A percentile compares a stretch with the other conserved stretches of the same genome.
Evolutionary conservation across 192 early-diverging fungal species (phyloP).

Genomic region (Chytriomyces hyalinus): DNA sequence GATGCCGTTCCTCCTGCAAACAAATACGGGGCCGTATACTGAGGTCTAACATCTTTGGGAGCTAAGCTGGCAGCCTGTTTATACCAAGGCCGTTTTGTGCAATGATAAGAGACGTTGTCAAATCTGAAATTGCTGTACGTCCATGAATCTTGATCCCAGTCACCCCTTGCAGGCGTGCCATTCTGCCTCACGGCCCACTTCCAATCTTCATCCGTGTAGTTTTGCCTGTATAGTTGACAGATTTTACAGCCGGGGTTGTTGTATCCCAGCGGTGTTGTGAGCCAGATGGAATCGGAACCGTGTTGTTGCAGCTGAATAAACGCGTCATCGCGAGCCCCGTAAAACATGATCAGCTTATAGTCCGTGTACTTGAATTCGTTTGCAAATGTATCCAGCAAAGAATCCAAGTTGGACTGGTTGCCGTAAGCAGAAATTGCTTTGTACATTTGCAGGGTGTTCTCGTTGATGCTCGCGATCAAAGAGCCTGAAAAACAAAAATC

Average conservation of each 20-base stretch:
- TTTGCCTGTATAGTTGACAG: background rate
- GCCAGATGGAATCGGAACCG: background rate
- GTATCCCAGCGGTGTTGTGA: background rate
- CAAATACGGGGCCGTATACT: slow-evolving; percentile 2
- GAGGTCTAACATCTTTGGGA: background rate
- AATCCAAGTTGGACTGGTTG: background rate
- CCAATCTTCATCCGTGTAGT: background rate
- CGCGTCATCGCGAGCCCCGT: background rate
- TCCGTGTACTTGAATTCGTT: background rate
- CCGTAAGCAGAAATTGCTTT: background rate
- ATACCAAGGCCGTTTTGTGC: background rate
- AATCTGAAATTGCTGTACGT: background rate
- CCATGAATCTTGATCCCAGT: slow-evolving; percentile 4
- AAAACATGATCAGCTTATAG: background rate
- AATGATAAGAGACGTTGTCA: background rate
- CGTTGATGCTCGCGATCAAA: slow-evolving; percentile 1
- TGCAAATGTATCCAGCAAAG: background rate
- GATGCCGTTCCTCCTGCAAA: background rate
- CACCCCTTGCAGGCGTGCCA: background rate
- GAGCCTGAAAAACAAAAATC: too few relatives aligned
- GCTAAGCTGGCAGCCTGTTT: background rate
- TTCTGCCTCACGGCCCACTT: background rate
- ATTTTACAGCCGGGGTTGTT: background rate
- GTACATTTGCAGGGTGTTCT: background rate
- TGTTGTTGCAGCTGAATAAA: background rate